Conservation (phyloP, 768 basidiomycete genomes). For the Calocybe indica region DNA sequence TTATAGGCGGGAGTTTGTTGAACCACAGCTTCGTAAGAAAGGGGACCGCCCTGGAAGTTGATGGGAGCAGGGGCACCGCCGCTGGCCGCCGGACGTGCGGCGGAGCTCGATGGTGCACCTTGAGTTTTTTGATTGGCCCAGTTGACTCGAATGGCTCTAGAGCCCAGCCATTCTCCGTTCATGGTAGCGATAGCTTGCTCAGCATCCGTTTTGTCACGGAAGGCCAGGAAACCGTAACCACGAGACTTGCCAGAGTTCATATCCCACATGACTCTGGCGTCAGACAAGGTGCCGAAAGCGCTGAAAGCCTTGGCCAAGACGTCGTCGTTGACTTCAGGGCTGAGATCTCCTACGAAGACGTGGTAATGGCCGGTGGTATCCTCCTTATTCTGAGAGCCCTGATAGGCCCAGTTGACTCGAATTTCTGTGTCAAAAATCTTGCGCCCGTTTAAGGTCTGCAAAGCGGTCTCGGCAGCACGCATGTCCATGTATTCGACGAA, state of each 20-base stretch:
- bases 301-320: constrained; percentile 95
- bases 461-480: constrained; percentile 97
- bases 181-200: constrained; percentile 99
- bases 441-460: constrained; percentile 96
- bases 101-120: constrained; percentile 29
- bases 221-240: constrained; percentile 97
- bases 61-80: constrained; percentile 80
- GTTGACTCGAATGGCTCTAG: constrained; percentile 97
- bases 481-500: constrained; percentile 99
- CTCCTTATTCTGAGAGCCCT: constrained; percentile 97
- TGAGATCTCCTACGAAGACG: constrained; percentile 99
- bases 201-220: constrained; percentile 98
- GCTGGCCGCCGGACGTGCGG: constrained; percentile 30
- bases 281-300: constrained; percentile 94
- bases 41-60: constrained; percentile 84
- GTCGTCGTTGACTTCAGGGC: constrained; percentile 97
- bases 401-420: constrained; percentile 99
- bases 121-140: constrained; percentile 99
- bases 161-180: constrained; percentile 99
- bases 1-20: constrained; percentile 92
- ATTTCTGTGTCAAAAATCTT: constrained; percentile 99
- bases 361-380: constrained; percentile 97
- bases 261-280: constrained; percentile 99
- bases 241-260: constrained; percentile 99
- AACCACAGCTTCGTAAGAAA: constrained; percentile 91